phyloP scores from a whole-genome alignment of 2,329 filamentous ascomycete species.

The Bipolaris zeicola region DNA sequence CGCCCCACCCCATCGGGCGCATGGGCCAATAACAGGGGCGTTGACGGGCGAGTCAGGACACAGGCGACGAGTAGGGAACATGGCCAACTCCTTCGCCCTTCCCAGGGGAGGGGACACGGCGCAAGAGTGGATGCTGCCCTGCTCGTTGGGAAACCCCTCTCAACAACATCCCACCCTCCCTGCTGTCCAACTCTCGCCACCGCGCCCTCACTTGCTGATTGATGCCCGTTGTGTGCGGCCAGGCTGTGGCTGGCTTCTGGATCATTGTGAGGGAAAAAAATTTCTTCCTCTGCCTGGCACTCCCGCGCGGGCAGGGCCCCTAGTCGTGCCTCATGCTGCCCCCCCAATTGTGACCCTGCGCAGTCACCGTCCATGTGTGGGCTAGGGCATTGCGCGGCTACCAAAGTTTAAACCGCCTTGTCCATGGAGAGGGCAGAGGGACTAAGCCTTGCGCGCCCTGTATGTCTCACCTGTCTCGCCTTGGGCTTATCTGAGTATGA shows the following conservation, averaged over 20 bases:
- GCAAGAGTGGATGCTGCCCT: conserved; percentile 24
- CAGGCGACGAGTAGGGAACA: conserved; percentile 16
- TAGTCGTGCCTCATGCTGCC: conserved; percentile 16
- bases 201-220: neutral
- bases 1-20: neutral
- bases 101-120: conserved; percentile 20
- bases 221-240: neutral
- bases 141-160: conserved; percentile 24
- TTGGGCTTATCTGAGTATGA: conserved; percentile 11
- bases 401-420: conserved; percentile 20
- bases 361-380: neutral
- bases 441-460: conserved; percentile 16
- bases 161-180: conserved; percentile 15
- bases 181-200: conserved; percentile 23
- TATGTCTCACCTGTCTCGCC: conserved; percentile 14
- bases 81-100: conserved; percentile 13
- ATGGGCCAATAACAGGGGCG: conserved; percentile 3
- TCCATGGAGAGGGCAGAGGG: neutral
- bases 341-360: conserved; percentile 10
- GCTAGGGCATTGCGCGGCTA: conserved; percentile 3
- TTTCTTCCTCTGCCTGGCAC: conserved; percentile 24
- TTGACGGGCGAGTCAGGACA: neutral
- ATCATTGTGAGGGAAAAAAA: conserved; percentile 26
- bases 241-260: conserved; percentile 21
- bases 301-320: conserved; percentile 9